A percentile compares a stretch with the other conserved stretches of the same genome.
These are phyloP conservation scores for Pholiota adiposa DNA, from an alignment of 1,284 basidiomycete species.

Conservation along the genomic window DNA sequence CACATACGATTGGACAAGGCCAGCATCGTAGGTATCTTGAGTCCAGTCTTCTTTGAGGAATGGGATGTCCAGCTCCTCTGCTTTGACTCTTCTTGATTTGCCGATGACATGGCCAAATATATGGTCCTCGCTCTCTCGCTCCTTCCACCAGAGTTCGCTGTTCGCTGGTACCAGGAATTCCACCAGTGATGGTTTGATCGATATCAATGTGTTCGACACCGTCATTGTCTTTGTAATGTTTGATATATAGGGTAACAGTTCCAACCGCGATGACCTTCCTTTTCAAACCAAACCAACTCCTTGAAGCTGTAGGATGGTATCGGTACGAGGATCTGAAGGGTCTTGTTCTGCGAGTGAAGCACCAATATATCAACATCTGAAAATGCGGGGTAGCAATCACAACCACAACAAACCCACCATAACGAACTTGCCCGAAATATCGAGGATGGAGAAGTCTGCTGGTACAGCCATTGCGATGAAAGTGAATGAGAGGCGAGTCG, in stretches of 20 bases:
- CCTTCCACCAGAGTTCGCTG: constrained; percentile 56
- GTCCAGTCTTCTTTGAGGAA: constrained; percentile 61
- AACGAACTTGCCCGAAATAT: constrained; percentile 54
- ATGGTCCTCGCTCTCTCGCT: constrained; percentile 51
- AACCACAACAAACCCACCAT: constrained; percentile 47
- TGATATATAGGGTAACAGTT: constrained; percentile 58
- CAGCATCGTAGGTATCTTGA: constrained; percentile 54
- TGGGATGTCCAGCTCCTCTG: constrained; percentile 51
- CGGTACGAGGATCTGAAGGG: constrained; percentile 56
- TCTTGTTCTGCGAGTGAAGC: constrained; percentile 53
- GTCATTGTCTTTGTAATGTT: constrained; percentile 61
- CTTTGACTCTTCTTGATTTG: constrained; percentile 51
- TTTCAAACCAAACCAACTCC: constrained; percentile 64
- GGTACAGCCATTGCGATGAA: constrained; percentile 41
- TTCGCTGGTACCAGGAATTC: constrained; percentile 59
- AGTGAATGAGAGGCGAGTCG: not conserved
- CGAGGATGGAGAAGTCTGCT: constrained; percentile 49
- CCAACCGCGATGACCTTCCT: constrained; percentile 56
- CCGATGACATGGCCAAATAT: constrained; percentile 59
- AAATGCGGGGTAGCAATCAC: not conserved
- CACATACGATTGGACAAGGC: constrained; percentile 52
- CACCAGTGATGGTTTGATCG: constrained; percentile 62
- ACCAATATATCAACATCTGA: not conserved
- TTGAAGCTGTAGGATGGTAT: constrained; percentile 62
- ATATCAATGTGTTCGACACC: constrained; percentile 65